Evolutionary conservation across 1,284 basidiomycete genomes (phyloP).

Genomic region (Apiotrichum mycotoxinovorans): DNA sequence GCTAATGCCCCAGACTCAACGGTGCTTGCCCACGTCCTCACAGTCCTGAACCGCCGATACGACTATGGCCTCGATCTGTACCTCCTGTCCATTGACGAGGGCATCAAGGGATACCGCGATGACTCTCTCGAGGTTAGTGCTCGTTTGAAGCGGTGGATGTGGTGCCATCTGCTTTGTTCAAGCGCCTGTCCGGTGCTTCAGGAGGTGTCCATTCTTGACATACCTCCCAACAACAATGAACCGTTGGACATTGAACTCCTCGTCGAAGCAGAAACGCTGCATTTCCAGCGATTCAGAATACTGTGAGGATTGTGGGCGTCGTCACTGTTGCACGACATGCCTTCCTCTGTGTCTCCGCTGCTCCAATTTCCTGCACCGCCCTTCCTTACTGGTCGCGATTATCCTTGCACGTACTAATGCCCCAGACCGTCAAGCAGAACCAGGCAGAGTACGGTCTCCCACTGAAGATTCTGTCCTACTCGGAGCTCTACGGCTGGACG

Average conservation of each 20-base stretch:
- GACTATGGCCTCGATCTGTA: conserved; percentile 88
- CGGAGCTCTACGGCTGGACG: conserved; percentile 98
- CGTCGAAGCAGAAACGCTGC: too few relatives aligned
- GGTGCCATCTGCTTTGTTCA: not conserved
- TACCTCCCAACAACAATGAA: too few relatives aligned
- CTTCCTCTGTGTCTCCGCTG: not conserved
- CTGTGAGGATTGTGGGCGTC: too few relatives aligned
- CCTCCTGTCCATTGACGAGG: conserved; percentile 95
- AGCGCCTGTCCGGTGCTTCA: too few relatives aligned
- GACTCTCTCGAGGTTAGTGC: conserved; percentile 82
- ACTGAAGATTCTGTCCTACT: conserved; percentile 91
- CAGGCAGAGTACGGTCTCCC: conserved; percentile 93
- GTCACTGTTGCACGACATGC: too few relatives aligned
- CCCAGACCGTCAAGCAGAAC: conserved; percentile 93
- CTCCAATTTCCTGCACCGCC: too few relatives aligned
- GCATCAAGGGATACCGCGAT: conserved; percentile 96
- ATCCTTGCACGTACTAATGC: too few relatives aligned
- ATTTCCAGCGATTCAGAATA: too few relatives aligned
- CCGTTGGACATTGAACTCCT: too few relatives aligned
- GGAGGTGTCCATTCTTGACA: too few relatives aligned
- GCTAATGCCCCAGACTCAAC: conserved; percentile 72
- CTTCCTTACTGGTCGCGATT: too few relatives aligned
- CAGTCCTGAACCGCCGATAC: conserved; percentile 88
- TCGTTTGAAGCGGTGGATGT: not conserved
- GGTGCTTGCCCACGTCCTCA: conserved; percentile 95